Percentiles rank a stretch among this genome's conserved stretches.
These are phyloP conservation scores for Macrophomina phaseolina DNA, from an alignment of 2,329 filamentous ascomycete species.

Conservation along the genomic window DNA sequence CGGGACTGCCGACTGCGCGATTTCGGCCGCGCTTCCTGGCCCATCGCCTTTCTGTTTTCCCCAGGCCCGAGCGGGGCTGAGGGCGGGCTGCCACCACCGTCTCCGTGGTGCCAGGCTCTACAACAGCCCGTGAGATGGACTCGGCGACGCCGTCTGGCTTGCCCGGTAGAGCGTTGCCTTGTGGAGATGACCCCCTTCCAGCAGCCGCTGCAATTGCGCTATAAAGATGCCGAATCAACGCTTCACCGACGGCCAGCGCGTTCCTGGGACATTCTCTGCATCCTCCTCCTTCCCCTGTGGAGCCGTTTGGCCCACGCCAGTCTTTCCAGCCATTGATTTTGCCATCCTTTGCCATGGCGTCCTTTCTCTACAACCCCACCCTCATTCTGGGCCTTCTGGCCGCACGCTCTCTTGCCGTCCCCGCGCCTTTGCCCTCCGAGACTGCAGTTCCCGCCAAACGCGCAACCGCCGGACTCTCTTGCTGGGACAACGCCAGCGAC, in stretches of 20 bases:
- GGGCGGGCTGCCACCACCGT: neutral
- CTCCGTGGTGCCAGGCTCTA: neutral
- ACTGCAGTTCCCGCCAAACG: neutral
- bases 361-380: constrained; percentile 17
- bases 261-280: neutral
- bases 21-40: neutral
- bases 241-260: neutral
- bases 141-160: neutral
- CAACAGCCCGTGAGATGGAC: neutral
- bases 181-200: neutral
- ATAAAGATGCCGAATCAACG: neutral
- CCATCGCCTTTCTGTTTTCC: neutral
- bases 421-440: neutral
- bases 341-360: constrained; percentile 19
- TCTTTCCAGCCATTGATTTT: neutral
- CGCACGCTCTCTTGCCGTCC: constrained; percentile 5
- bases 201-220: neutral
- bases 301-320: constrained; percentile 11
- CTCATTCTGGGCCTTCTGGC: constrained; percentile 20
- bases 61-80: neutral
- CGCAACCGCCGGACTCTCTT: neutral
- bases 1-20: neutral
- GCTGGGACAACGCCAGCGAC: constrained; percentile 10
- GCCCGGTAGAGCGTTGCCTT: too few relatives aligned
- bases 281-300: neutral